Conservation (phyloP, 306 rosid species). For the Quercus glauca region DNA sequence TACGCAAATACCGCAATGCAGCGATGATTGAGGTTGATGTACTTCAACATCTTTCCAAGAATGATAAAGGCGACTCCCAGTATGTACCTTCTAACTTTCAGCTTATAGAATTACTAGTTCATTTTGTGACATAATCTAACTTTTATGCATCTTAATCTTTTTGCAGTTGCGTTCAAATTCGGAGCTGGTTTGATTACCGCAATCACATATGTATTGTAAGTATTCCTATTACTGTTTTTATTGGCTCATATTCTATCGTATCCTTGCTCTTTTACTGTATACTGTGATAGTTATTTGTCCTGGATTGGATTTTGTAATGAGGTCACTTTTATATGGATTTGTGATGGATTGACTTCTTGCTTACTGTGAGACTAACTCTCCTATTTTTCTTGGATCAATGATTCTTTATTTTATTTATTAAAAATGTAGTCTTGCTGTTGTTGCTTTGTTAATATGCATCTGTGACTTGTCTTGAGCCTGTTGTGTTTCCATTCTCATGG, state of each 20-base stretch:
- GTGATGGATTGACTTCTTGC: background rate
- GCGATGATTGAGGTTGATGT: conserved; percentile 91
- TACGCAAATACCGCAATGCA: conserved; percentile 83
- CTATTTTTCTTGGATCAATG: background rate
- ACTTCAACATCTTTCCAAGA: conserved; percentile 62
- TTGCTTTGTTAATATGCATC: conserved; percentile 12
- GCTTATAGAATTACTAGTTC: conserved; percentile 23
- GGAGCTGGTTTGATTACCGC: conserved; percentile 87
- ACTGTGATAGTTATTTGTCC: background rate
- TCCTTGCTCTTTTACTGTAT: conserved; percentile 11
- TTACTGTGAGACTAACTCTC: background rate
- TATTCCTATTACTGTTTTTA: conserved; percentile 17
- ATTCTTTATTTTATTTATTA: background rate
- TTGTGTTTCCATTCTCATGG: conserved; percentile 7
- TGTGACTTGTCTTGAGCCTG: conserved; percentile 3
- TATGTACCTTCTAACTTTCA: conserved; percentile 24
- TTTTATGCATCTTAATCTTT: conserved; percentile 17
- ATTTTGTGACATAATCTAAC: conserved; percentile 16
- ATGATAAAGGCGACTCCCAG: conserved; percentile 63
- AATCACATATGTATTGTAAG: conserved; percentile 98
- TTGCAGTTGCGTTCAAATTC: conserved; percentile 86
- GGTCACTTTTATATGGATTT: conserved; percentile 4
- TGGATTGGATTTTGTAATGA: background rate
- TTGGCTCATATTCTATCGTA: background rate
- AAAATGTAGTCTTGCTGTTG: background rate